Conservation (phyloP, 2,329 filamentous ascomycete species). For the Botrytis medusae region DNA sequence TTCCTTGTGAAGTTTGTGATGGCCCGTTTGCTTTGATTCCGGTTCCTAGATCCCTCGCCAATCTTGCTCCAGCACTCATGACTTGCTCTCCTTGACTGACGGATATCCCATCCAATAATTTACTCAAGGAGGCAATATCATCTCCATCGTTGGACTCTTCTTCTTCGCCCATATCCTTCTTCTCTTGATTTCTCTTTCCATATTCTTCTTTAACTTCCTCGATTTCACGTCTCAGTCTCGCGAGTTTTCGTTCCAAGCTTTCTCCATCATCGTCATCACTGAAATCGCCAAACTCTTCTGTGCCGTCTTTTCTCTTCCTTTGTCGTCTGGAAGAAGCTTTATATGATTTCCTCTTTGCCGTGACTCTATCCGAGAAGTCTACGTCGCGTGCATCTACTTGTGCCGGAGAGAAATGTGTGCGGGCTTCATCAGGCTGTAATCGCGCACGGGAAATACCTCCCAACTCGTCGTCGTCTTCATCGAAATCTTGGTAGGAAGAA, state of each 20-base stretch:
- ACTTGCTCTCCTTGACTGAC: constrained; percentile 26
- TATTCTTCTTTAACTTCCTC: constrained; percentile 66
- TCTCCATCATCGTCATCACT: constrained; percentile 78
- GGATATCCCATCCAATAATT: constrained; percentile 67
- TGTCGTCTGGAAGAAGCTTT: constrained; percentile 68
- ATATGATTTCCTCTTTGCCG: constrained; percentile 80
- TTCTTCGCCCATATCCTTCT: constrained; percentile 44
- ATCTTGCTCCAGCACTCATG: constrained; percentile 30
- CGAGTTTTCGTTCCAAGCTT: constrained; percentile 73
- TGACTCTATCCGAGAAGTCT: constrained; percentile 88
- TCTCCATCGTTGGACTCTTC: constrained; percentile 46
- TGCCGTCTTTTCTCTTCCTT: constrained; percentile 61
- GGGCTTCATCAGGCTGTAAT: constrained; percentile 75
- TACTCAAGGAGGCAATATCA: constrained; percentile 67
- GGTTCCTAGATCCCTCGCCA: constrained; percentile 36
- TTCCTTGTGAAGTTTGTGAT: constrained; percentile 30
- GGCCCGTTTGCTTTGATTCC: constrained; percentile 36
- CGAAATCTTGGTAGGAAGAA: constrained; percentile 58
- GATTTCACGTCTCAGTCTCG: constrained; percentile 78
- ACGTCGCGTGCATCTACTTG: constrained; percentile 74
- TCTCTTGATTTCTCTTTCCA: constrained; percentile 52
- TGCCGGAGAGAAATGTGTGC: constrained; percentile 73
- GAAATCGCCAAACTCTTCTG: constrained; percentile 68
- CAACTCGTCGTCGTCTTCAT: constrained; percentile 60
- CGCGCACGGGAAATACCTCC: constrained; percentile 73